Base-by-base conservation (phyloP, 352 stramenopile genomes). In the Phytophthora pisi region DNA sequence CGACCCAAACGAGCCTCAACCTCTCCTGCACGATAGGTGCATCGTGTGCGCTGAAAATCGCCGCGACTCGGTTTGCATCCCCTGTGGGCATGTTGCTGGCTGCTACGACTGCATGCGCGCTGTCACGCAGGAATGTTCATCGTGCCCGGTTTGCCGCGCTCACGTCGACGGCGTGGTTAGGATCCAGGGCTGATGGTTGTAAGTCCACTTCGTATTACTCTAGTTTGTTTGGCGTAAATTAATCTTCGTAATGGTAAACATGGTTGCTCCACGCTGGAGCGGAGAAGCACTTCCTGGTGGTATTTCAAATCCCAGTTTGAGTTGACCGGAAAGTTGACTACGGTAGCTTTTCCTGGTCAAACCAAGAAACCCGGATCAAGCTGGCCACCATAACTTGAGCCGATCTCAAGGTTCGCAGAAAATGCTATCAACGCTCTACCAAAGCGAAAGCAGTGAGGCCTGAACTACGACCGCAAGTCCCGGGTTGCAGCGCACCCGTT, bases 1-100 rank as follows among this genome's bases (percentile, higher is more conserved):
- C 9, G 59, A 75, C 31, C 67, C 67, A 40, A 66, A 74, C 28
- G 66, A 66, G 40, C 56, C 61, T 16, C 57, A 65, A 26, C 55
- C 51, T 26, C n/a, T 60, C 6, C 28, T 68, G 13, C 67, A 24
- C 57, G 68, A 67, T 2, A 58, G 59, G 42, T 91, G 82, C 52
- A 76, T 83, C 59, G 74, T 91, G n/a, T 91, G 79, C 52, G 66
- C 73, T 54, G 77, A 86, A 43, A 74, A 78, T 10, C 26, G 62
- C 18, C 72, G 82, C 0, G 74, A 88, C 45, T 79, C 81, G 6
- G 75, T 89, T 45, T 88, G 81, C 57, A 80, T 91, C 23, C 82
- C 82, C 15, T 91, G 81, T 26, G 81, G 82, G 1, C 82, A 91
- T 58, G 68, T 88, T 38, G 77, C 81, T 4, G 77, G 77, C n/a